Evolutionary conservation across 2,329 filamentous ascomycete genomes (phyloP), one percentile per base, ranked within the genome.

Genomic region (Escovopsis weberi): DNA sequence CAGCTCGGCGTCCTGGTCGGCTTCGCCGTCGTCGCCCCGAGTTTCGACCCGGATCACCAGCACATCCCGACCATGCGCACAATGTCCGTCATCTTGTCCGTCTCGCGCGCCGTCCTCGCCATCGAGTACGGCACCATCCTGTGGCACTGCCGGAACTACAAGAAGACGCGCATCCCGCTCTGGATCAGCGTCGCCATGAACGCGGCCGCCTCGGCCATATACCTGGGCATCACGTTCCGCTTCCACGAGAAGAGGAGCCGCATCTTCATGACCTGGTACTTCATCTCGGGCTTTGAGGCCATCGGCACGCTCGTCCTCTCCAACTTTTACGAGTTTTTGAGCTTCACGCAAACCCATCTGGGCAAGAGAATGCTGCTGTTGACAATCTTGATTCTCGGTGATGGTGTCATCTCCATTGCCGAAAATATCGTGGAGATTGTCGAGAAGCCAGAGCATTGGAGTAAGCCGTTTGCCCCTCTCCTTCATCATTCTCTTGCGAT

Each of bases 1-100:
- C 76, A 82, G 48, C 70, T 82, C 5, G 76, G 70, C 26, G 70
- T 76, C 35, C 77, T 82, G 72, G 67, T 79, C 36, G 76, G 74
- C 2, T 80, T 82, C 48, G 74, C 77, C 6, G 72, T 78, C 32
- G 69, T 78, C 6, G 75, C 74, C 1, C 64, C 65, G 9, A 62
- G 61, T 37, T 69, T 69, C 38, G 55, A 63, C 11, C 62, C 65
- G 0, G 47, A 53, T 2, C 46, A 62, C 10, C 64, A 68, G 47
- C 51, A 63, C 8, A 41, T 52, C 15, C 46, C 51, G 18, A 61
- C 62, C 1, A 66, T 67, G 55, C 54, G 55, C 38, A 58, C 59
- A 6, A 63, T 67, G 61, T 67, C 64, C 10, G 43, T 70, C 26
- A 68, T 70, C 35, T 60, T 79, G 12, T 66, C 67, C 45, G 60